Evolutionary conservation across 2,329 filamentous ascomycete genomes (phyloP).

Genomic region (Nectriaceae sp.): DNA sequence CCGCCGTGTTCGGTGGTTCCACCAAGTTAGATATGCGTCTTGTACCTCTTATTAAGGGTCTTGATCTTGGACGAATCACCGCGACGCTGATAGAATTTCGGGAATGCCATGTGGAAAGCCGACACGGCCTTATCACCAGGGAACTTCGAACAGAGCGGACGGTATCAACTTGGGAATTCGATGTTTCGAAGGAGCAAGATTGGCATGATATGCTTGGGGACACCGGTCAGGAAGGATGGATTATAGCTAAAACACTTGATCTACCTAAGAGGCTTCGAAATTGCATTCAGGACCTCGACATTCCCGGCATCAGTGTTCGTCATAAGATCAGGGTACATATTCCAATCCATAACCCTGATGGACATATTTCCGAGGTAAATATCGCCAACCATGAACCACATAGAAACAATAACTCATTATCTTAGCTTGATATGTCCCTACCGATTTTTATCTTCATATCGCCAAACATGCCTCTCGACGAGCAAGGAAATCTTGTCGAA

Average conservation of each 20-base stretch:
- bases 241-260: slow-evolving; percentile 59
- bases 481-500: slow-evolving; percentile 74
- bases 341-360: slow-evolving; percentile 89
- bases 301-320: slow-evolving; percentile 82
- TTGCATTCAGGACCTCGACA: slow-evolving; percentile 87
- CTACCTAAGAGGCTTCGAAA: slow-evolving; percentile 78
- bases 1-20: slow-evolving; percentile 86
- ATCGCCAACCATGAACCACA: accelerated
- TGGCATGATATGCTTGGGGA: slow-evolving; percentile 70
- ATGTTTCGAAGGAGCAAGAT: slow-evolving; percentile 57
- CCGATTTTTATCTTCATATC: slow-evolving; percentile 94
- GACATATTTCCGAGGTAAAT: slow-evolving; percentile 81
- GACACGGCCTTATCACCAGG: slow-evolving; percentile 47
- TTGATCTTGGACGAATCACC: slow-evolving; percentile 76
- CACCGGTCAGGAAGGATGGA: slow-evolving; percentile 65
- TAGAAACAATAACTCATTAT: not conserved
- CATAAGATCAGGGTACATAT: slow-evolving; percentile 91
- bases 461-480: slow-evolving; percentile 82
- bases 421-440: slow-evolving; percentile 77
- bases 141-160: slow-evolving; percentile 64
- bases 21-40: slow-evolving; percentile 83
- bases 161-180: slow-evolving; percentile 60
- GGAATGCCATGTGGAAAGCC: slow-evolving; percentile 59
- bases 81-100: slow-evolving; percentile 78
- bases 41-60: slow-evolving; percentile 82